These are phyloP conservation scores for Stereum hirsutum DNA, from an alignment of 1,284 basidiomycete genomes.

Conservation along the genomic window DNA sequence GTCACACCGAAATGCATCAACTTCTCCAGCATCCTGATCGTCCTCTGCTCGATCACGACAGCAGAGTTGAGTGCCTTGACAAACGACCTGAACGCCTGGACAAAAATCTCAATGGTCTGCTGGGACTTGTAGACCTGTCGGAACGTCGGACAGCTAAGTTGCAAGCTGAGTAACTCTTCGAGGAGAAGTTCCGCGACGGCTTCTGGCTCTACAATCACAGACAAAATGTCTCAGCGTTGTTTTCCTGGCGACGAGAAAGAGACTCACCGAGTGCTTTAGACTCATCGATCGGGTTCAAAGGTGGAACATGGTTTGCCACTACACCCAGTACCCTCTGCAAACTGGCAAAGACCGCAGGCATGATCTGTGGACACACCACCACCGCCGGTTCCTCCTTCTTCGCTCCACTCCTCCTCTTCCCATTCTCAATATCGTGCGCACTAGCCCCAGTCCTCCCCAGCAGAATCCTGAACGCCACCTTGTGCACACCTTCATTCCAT, in stretches of 20 bases:
- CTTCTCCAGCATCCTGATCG: slow-evolving; percentile 52
- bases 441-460: slow-evolving; percentile 24
- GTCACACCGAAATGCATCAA: slow-evolving; percentile 57
- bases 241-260: too few relatives aligned
- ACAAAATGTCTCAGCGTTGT: not conserved
- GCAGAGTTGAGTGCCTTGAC: slow-evolving; percentile 30
- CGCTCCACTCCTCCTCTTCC: slow-evolving; percentile 25
- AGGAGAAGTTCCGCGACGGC: slow-evolving; percentile 49
- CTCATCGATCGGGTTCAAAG: slow-evolving; percentile 2
- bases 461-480: slow-evolving; percentile 55
- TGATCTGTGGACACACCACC: slow-evolving; percentile 53
- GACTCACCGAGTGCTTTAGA: too few relatives aligned
- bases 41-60: slow-evolving; percentile 31
- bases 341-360: slow-evolving; percentile 59
- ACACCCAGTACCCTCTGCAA: slow-evolving; percentile 31
- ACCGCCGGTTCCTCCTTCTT: slow-evolving; percentile 15
- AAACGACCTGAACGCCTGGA: slow-evolving; percentile 54
- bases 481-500: slow-evolving; percentile 60
- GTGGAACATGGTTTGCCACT: slow-evolving; percentile 1
- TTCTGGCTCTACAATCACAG: slow-evolving; percentile 11
- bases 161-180: slow-evolving; percentile 57
- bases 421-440: slow-evolving; percentile 15
- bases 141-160: slow-evolving; percentile 51
- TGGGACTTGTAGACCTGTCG: slow-evolving; percentile 65
- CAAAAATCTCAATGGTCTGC: slow-evolving; percentile 52